Evolutionary conservation across 306 rosid genomes (phyloP), one percentile per base, ranked within the genome.

Genomic region (Geum urbanum): DNA sequence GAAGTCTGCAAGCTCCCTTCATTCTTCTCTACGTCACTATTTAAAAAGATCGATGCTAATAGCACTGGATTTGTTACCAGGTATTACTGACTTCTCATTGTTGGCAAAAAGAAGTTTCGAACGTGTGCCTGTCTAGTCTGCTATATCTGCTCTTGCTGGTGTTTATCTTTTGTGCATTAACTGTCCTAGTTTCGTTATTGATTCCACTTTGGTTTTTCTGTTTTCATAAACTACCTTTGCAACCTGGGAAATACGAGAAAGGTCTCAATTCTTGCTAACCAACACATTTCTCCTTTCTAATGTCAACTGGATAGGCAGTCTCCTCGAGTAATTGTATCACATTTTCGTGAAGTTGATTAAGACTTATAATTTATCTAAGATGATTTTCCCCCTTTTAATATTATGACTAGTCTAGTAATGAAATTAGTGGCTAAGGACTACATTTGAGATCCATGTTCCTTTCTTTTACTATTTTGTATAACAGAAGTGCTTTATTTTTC

Each of bases 1-100:
- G 97, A 95, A 73, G 77, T 95, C 55, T 95, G 99, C 90, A 95
- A 86, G 95, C 91, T 95, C 77, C 99, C 99, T 66, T 95, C 96
- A 53, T 95, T 91, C 78, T 82, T 89, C 83, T 91, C 96, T 19
- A 66, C 89, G 0, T 78, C 88, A 45, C 86, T 95, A 72, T 95
- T 89, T 83, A 80, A 74, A 83, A 91, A 89, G 96, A 91, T 95
- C 52, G 99, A 95, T 68, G 63, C 45, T 73, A 78, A 78, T 58
- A 84, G 86, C 83, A 78, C 96, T 61, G 97, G 95, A 64, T 68
- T 82, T 64, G 95, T 95, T 69, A 86, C 97, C 74, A 95, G 97
- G 99, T 95, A 80, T 60, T 58, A 62, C 70, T 71, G 41, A 66
- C 45, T 69, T 73, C 65, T 65, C 44, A 41, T 57, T 72, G 49